Base-by-base conservation (phyloP, 768 basidiomycete species). In the Xerocomellus chrysenteron region DNA sequence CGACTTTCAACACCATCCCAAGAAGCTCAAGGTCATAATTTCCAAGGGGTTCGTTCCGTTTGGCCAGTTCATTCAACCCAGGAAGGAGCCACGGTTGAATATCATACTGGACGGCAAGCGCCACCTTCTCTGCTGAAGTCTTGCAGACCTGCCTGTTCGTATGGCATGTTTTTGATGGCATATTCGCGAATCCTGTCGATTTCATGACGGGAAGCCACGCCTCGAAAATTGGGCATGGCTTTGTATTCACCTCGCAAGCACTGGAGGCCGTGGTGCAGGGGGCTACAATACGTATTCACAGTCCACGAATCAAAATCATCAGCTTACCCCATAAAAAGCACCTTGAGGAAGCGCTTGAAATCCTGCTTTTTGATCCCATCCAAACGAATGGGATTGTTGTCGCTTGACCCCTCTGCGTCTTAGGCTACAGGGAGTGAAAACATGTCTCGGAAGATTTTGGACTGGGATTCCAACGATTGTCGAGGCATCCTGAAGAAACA, bases 171-270 rank as follows among this genome's bases (percentile, higher is more conserved):
- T 5, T 67, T 17, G 16, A 75, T 64, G 5, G 75, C 74, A 35
- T 65, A 54, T 17, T 59, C 52, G 35, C 74, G 68, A 30, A 77
- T 47, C 16, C 55, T 7, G 78, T 62, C 21, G 79, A 62, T 57
- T 74, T 74, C n/a, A 76, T 60, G 19, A 75, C 69, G 0, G 74
- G 68, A 14, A 72, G 58, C 80, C 78, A 78, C 48, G 68, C 68
- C 8, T 69, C 65, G 43, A 54, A 54, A 19, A 17, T 26, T 39
- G 55, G 5, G 5, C 12, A 0, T n/a, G 19, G 11, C 16, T n/a
- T 35, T 8, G 26, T 17, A n/a, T 42, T 37, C 37, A 40, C 47
- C 24, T 52, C 50, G 36, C 10, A 47, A 40, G 11, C 17, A 39
- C 59, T 60, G 36, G 14, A 28, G 19, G 17, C n/a, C 26, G 4